These are phyloP conservation scores for Penicillium sumatraense DNA, from an alignment of 2,329 filamentous ascomycete genomes.

Conservation along the genomic window DNA sequence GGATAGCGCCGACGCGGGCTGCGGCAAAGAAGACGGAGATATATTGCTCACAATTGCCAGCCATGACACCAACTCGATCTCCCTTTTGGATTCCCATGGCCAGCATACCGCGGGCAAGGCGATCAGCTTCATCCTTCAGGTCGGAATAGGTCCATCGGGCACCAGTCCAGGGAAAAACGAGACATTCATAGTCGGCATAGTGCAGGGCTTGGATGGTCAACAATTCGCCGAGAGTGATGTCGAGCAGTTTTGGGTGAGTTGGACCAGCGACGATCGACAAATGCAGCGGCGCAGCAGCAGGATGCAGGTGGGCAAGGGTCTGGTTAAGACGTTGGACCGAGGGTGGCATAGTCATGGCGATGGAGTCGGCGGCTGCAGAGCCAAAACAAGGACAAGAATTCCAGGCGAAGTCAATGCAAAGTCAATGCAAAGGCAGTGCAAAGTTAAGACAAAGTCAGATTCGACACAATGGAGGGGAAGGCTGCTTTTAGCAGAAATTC, in stretches of 20 bases:
- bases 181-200: conserved; percentile 68
- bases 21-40: conserved; percentile 74
- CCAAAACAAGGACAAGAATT: too few relatives aligned
- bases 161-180: conserved; percentile 77
- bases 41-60: conserved; percentile 63
- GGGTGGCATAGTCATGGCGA: conserved; percentile 27
- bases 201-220: conserved; percentile 71
- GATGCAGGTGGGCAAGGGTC: conserved; percentile 35
- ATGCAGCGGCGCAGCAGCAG: conserved; percentile 18
- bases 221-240: conserved; percentile 73
- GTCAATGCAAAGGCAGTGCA: neutral
- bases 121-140: conserved; percentile 64
- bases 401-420: neutral
- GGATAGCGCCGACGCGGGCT: conserved; percentile 66
- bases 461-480: neutral
- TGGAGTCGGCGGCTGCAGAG: neutral
- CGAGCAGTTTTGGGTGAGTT: conserved; percentile 69
- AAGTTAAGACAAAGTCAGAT: too few relatives aligned
- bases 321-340: conserved; percentile 37
- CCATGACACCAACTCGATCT: conserved; percentile 76
- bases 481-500: neutral
- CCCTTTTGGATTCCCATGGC: conserved; percentile 69
- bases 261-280: conserved; percentile 69
- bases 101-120: conserved; percentile 68
- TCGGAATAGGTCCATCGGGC: conserved; percentile 74